phyloP scores from a whole-genome alignment of 139 green algal species.

The Desmodesmus armatus region DNA sequence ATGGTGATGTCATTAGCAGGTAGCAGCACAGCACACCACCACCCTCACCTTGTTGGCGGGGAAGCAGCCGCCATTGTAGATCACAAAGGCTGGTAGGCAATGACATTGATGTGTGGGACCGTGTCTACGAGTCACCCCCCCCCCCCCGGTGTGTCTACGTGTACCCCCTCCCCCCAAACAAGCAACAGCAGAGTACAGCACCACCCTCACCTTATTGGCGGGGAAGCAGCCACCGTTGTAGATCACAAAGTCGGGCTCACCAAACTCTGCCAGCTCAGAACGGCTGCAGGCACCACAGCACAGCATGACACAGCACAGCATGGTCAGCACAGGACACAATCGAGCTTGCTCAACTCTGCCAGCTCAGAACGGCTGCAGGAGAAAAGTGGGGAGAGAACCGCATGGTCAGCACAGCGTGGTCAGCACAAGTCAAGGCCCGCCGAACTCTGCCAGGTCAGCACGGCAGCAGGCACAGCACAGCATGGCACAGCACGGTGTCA shows the following conservation, averaged over 20 bases:
- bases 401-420: too few relatives aligned
- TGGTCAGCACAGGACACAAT: slow-evolving; percentile 97
- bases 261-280: slow-evolving; percentile 87
- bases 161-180: not conserved
- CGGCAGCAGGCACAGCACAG: too few relatives aligned
- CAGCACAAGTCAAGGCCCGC: slow-evolving; percentile 92
- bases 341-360: slow-evolving; percentile 81
- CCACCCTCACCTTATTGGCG: slow-evolving; percentile 17
- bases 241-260: slow-evolving; percentile 93
- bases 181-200: too few relatives aligned
- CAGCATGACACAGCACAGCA: too few relatives aligned
- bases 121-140: too few relatives aligned
- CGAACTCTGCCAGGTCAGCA: slow-evolving; percentile 88
- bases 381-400: too few relatives aligned
- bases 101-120: too few relatives aligned
- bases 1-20: slow-evolving; percentile 85
- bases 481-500: too few relatives aligned
- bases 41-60: slow-evolving; percentile 24
- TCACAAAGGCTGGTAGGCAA: slow-evolving; percentile 96
- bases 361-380: too few relatives aligned
- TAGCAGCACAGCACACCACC: too few relatives aligned
- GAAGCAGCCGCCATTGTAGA: slow-evolving; percentile 87
- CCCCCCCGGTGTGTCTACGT: too few relatives aligned
- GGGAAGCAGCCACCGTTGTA: slow-evolving; percentile 83
- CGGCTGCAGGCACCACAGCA: too few relatives aligned